Evolutionary conservation across 1,284 basidiomycete genomes (phyloP), one percentile per base, ranked within the genome.

Genomic region (Ganoderma multipileum): DNA sequence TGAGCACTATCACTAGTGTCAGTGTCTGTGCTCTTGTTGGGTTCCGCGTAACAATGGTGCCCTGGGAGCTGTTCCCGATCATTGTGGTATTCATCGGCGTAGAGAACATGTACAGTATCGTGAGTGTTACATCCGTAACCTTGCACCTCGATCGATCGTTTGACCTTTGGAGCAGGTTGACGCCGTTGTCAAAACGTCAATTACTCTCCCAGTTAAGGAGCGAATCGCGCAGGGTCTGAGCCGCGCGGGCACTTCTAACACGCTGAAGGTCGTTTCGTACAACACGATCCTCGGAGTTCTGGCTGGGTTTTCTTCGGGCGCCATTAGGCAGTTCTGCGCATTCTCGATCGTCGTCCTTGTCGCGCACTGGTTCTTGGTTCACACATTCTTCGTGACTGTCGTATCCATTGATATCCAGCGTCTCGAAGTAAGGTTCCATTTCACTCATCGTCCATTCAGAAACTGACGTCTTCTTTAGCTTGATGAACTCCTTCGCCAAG

Each of bases 31-130:
- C 94, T 23, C 84, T 97, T 26, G 88, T 92, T 58, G 93, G 94
- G 1, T 94, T 96, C 79, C 91, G 90, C 70, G 87, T 96, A 9
- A 95, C 92, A 0, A 90, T 96, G 85, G 93, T 96, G 26, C 95
- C 95, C 38, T 95, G 93, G 95, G 90, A 91, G 77, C 83, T 98
- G 47, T 85, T 99, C 65, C 96, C 97, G 0, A 95, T 99, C 71
- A 94, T 98, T 61, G 95, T 99, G 62, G 90, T 97, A 20, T 97
- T 99, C 73, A 94, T 98, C 23, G 97, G 97, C 11, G 94, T 95
- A 1, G 97, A 99, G 82, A 98, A 98, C 77, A 99, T 99, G 97
- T 95, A 95, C 78, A 93, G 92, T 75, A 84, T 99, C 77, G 95
- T 96, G 78, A 76, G 91, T 80, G 67, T 44, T 63, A 60, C 23